Evolutionary conservation across 2,329 filamentous ascomycete species (phyloP).

Genomic region (Ascochyta rabiei): DNA sequence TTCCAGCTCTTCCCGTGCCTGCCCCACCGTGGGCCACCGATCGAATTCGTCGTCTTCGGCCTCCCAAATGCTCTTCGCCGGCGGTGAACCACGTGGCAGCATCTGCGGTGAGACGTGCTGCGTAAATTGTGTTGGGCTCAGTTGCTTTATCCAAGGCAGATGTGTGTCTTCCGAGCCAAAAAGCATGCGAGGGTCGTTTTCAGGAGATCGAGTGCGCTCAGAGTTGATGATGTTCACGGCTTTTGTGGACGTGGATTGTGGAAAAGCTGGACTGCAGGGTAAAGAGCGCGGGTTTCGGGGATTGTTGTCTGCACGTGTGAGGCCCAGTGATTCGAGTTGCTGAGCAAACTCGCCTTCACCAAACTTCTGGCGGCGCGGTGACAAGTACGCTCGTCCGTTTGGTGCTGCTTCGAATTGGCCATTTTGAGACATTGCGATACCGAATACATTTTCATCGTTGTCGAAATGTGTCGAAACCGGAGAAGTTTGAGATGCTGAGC

Average conservation of each 20-base stretch:
- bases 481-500: background rate
- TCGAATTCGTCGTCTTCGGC: conserved; percentile 24
- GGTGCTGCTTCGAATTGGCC: background rate
- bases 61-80: conserved; percentile 18
- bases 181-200: conserved; percentile 1
- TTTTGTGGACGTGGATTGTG: background rate
- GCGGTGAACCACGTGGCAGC: background rate
- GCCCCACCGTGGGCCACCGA: conserved; percentile 5
- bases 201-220: background rate
- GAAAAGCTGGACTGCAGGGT: background rate
- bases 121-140: conserved; percentile 8
- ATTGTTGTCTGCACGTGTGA: background rate
- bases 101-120: conserved; percentile 1
- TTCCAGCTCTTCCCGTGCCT: conserved; percentile 5
- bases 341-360: background rate
- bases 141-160: conserved; percentile 6
- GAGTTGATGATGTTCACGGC: background rate
- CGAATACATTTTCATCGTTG: background rate
- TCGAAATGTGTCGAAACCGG: background rate
- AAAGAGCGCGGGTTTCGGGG: background rate
- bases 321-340: background rate
- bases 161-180: conserved; percentile 11
- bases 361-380: background rate
- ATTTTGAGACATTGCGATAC: background rate
- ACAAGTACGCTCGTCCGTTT: background rate